A percentile compares a stretch with the other conserved stretches of the same genome.
phyloP scores from a whole-genome alignment of 148 eudicot genomes.

The Arbutus unedo region DNA sequence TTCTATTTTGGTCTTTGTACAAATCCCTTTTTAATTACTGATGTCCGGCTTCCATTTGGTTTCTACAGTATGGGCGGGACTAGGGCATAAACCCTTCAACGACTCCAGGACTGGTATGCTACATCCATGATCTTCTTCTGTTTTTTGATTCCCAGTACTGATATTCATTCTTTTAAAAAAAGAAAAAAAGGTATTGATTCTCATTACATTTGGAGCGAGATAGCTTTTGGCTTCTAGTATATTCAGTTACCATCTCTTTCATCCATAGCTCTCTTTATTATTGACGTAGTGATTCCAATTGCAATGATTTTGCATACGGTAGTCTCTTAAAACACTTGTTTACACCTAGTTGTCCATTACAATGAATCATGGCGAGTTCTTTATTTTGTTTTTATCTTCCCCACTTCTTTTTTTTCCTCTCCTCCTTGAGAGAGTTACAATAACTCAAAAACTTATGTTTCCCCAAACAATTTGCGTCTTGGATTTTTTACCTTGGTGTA shows the following conservation, averaged over 20 bases:
- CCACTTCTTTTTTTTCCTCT: not conserved
- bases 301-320: not conserved
- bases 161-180: no score
- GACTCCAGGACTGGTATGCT: constrained; percentile 64
- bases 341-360: not conserved
- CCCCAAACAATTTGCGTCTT: not conserved
- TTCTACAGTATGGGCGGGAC: constrained; percentile 34
- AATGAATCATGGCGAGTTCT: not conserved
- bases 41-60: constrained; percentile 11
- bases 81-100: constrained; percentile 41
- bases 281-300: not conserved
- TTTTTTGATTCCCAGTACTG: not conserved
- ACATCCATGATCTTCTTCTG: not conserved
- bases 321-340: not conserved
- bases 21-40: not conserved
- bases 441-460: not conserved
- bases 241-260: not conserved
- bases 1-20: not conserved
- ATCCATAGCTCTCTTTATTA: not conserved
- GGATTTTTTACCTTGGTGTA: not conserved
- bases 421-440: not conserved
- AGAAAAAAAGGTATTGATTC: no score
- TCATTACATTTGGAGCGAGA: not conserved
- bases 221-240: not conserved
- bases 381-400: not conserved